Base-by-base conservation (phyloP, 23 red algal species). In the Agarophyton chilense region DNA sequence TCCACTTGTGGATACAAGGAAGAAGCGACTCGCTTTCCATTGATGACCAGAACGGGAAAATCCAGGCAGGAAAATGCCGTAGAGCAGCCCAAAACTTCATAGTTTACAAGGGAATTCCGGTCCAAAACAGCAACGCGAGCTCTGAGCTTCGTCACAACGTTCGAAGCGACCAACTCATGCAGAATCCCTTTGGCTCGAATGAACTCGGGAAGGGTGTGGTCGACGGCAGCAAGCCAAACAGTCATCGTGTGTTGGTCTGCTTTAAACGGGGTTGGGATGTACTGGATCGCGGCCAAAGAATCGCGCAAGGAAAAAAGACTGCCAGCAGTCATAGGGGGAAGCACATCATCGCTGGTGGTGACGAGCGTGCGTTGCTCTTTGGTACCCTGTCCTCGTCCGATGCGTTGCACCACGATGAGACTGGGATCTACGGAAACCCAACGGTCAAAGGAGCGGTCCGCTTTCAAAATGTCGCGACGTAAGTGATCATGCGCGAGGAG, bases 61-160 rank as follows among this genome's bases (percentile, higher is more conserved):
- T 63, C 85, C 33, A 45, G 34, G 47, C 44, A 55, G 2, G 39
- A 26, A 29, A 21, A n/a, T 12, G 47, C 43, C 12, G 45, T 39
- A 50, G 64, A 72, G 33, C 49, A 49, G 25, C 65, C 61, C 40
- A 89, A 35, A 22, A 78, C 73, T 47, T 56, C 53, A 29, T 52
- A 36, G 71, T 78, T 66, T 44, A 89, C 12, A 26, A 45, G 26
- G 29, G 54, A 52, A 43, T 18, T 10, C 22, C 14, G 34, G n/a
- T 89, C 72, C 21, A 89, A 51, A 60, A 89, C 31, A 2, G 85
- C 85, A 50, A 89, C 73, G 5, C 85, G 67, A 21, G 85, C 41
- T 63, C 29, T 62, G 52, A 71, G 53, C 56, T 67, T 56, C 3
- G 4, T 64, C 28, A 71, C 52, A 42, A 89, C 67, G 3, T 65